Evolutionary conservation across 768 basidiomycete genomes (phyloP), one percentile per base, ranked within the genome.

Genomic region (Tricholoma sp.): DNA sequence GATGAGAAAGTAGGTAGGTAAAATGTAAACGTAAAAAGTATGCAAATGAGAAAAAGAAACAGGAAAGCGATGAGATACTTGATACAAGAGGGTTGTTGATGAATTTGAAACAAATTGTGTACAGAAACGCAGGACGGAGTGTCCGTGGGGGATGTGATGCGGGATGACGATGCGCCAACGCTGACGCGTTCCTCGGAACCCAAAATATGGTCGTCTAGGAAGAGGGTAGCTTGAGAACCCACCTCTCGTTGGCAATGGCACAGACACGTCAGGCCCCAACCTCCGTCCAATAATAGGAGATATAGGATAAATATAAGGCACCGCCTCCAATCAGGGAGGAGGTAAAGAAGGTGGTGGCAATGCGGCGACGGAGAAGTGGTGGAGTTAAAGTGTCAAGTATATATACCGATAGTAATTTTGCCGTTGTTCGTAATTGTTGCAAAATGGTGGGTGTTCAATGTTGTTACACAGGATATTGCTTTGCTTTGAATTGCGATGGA

Each of bases 401-500:
- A 31, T 32, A 54, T 21, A 31, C 29, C 3, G 35, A 18, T 43
- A 54, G 39, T 31, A 21, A n/a, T 34, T 27, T 41, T 31, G 41
- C 14, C 22, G 10, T 19, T 18, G 39, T 54, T 19, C 52, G 37
- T 41, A 29, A 41, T 41, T 39, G 16, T 53, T 45, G 32, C 39
- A 41, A 37, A 41, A 16, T 35, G 34, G 34, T 32, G 22, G 39
- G 10, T 43, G n/a, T 32, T 50, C 27, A 50, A 32, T 54, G 22
- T 32, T 54, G 53, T 43, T 54, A 54, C 53, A 54, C 39, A 45
- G 50, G 39, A 37, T 2, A 27, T 27, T 37, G 8, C 22, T 54
- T 54, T 43, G 24, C 53, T 54, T 54, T 52, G 51, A 54, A 54
- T 41, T 54, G 52, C 52, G 29, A 27, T 27, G 24, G 24, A 27